A percentile compares a stretch with the other conserved stretches of the same genome.
Evolutionary conservation across 805 yeast genomes (phyloP).

Genomic region (Grigorovia jiainica): DNA sequence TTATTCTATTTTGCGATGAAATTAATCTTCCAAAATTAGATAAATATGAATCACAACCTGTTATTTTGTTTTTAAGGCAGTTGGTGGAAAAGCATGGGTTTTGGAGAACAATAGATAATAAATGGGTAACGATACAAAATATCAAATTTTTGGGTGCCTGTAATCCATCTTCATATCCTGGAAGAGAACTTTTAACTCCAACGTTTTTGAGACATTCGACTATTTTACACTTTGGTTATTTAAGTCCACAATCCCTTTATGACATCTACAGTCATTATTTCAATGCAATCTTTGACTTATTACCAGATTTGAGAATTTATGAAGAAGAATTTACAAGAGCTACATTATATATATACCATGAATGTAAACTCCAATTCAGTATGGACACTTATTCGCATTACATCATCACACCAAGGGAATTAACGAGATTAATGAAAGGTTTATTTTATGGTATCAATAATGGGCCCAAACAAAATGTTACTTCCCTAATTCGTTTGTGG

Average conservation of each 20-base stretch:
- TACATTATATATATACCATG: slow-evolving; percentile 54
- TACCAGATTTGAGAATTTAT: slow-evolving; percentile 53
- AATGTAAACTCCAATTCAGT: slow-evolving; percentile 35
- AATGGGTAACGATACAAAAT: slow-evolving; percentile 57
- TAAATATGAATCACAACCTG: slow-evolving; percentile 61
- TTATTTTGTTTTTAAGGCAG: slow-evolving; percentile 64
- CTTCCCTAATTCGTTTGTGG: slow-evolving; percentile 54
- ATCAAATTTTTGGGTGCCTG: slow-evolving; percentile 93
- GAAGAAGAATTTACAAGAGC: slow-evolving; percentile 45
- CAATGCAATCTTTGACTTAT: slow-evolving; percentile 44
- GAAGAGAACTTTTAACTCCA: slow-evolving; percentile 47
- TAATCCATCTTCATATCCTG: slow-evolving; percentile 77
- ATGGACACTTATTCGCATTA: slow-evolving; percentile 44
- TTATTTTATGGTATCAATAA: slow-evolving; percentile 41
- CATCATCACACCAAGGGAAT: slow-evolving; percentile 79
- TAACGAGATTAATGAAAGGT: slow-evolving; percentile 84
- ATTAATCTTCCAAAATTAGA: slow-evolving; percentile 73
- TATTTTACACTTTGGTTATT: slow-evolving; percentile 70
- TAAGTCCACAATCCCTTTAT: slow-evolving; percentile 48
- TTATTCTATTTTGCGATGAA: slow-evolving; percentile 86
- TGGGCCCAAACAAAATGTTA: slow-evolving; percentile 30
- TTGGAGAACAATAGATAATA: slow-evolving; percentile 50
- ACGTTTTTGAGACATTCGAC: slow-evolving; percentile 62
- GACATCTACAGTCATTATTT: slow-evolving; percentile 61
- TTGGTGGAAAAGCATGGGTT: slow-evolving; percentile 67